These are phyloP conservation scores for Daldinia caldariorum DNA, from an alignment of 495 filamentous ascomycete genomes.

Conservation along the genomic window DNA sequence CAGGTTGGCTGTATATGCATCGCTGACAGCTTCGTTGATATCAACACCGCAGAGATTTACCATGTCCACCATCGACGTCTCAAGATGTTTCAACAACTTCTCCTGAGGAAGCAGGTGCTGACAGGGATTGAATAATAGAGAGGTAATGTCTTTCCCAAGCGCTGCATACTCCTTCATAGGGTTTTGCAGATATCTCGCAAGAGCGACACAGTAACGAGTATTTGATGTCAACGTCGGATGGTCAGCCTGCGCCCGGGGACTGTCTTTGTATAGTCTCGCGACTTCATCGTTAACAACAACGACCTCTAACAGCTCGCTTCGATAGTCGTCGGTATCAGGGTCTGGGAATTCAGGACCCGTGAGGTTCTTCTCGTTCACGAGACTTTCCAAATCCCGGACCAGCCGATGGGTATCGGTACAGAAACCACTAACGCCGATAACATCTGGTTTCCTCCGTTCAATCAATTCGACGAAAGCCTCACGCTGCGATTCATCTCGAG, in stretches of 20 bases:
- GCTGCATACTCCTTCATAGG: conserved; percentile 96
- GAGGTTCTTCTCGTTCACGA: conserved; percentile 79
- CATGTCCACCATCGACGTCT: conserved; percentile 96
- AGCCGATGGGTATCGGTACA: conserved; percentile 87
- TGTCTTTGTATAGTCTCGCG: conserved; percentile 91
- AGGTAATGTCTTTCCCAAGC: conserved; percentile 84
- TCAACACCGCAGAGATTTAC: conserved; percentile 96
- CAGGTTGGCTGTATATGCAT: conserved; percentile 82
- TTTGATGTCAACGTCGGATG: conserved; percentile 80
- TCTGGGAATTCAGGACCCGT: conserved; percentile 77
- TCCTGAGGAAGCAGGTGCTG: conserved; percentile 89
- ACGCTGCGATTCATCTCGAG: conserved; percentile 72
- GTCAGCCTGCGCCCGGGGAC: conserved; percentile 79
- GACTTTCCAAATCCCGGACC: conserved; percentile 76
- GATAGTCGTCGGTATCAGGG: conserved; percentile 67
- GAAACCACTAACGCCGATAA: conserved; percentile 89
- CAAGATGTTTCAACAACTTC: conserved; percentile 82
- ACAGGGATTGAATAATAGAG: conserved; percentile 85
- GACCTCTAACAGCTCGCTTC: conserved; percentile 80
- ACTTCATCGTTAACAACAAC: conserved; percentile 96
- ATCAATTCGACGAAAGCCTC: conserved; percentile 77
- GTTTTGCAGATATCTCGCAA: conserved; percentile 91
- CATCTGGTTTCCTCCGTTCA: conserved; percentile 81
- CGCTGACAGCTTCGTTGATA: conserved; percentile 86
- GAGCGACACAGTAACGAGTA: conserved; percentile 85